Evolutionary conservation across 768 basidiomycete genomes (phyloP), one percentile per base, ranked within the genome.

Genomic region (Lactarius vividus): DNA sequence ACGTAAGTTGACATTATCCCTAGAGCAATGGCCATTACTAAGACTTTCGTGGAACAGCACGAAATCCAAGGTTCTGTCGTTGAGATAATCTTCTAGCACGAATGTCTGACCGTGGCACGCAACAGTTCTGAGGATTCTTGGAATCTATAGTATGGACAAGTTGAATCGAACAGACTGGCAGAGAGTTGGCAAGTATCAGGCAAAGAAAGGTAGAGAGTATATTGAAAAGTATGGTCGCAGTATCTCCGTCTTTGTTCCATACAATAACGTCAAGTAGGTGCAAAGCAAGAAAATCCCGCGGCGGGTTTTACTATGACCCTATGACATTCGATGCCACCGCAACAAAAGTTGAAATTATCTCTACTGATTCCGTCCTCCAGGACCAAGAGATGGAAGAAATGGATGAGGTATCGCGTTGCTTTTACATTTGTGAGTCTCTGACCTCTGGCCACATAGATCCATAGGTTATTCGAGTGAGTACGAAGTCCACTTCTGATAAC

Each of bases 391-490:
- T 8, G 4, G 65, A 59, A 7, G 57, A 53, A 4, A 15, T 62
- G 16, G 65, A 69, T 61, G 65, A 66, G 60, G 61, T 69, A 66
- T 46, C 1, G 28, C 46, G 28, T 52, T 6, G 13, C 7, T 3
- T n/a, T 35, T 35, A n/a, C 23, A 13, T 35, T 26, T 18, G 28
- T 31, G 4, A 6, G 37, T 52, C 10, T 6, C 61, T 63, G 26
- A 59, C 28, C n/a, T 6, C 4, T 49, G 11, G 29, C 37, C 49
- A 35, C 20, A 23, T n/a, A 59, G 61, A 49, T 56, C 6, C 65
- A 56, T 54, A 59, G 59, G 40, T 37, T 69, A 39, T 26, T 68
- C 2, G 55, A 69, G 63, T 67, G 56, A 46, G 62, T 63, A 46
- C 26, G 18, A 23, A n/a, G 26, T 29, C n/a, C n/a, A 13, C 59